phyloP scores from a whole-genome alignment of 768 basidiomycete genomes.

The Boletus edulis region DNA sequence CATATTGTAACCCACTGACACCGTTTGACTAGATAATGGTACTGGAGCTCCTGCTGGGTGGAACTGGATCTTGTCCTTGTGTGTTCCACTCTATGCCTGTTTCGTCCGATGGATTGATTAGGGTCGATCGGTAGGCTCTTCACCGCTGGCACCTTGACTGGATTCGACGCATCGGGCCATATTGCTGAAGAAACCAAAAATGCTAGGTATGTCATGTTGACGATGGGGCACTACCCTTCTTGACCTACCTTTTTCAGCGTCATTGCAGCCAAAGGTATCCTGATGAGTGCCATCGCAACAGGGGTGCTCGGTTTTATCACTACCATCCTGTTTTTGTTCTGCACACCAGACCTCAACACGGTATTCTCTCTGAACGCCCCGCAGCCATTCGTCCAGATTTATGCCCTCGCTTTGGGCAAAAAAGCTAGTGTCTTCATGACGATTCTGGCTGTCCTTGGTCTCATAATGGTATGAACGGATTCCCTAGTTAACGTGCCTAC shows the following conservation, averaged over 20 bases:
- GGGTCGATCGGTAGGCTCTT: slow-evolving; percentile 69
- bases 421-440: slow-evolving; percentile 87
- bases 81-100: slow-evolving; percentile 18
- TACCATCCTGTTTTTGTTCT: slow-evolving; percentile 80
- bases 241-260: slow-evolving; percentile 42
- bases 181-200: slow-evolving; percentile 89
- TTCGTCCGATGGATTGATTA: background rate
- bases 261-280: slow-evolving; percentile 78
- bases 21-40: slow-evolving; percentile 64
- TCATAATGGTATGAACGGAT: slow-evolving; percentile 63
- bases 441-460: slow-evolving; percentile 74
- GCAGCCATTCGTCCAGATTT: slow-evolving; percentile 89
- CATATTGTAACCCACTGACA: background rate
- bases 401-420: slow-evolving; percentile 78
- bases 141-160: slow-evolving; percentile 84
- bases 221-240: background rate
- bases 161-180: slow-evolving; percentile 88
- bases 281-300: slow-evolving; percentile 74
- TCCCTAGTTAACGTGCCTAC: background rate
- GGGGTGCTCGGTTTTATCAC: slow-evolving; percentile 78
- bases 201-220: slow-evolving; percentile 45
- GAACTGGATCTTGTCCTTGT: slow-evolving; percentile 94
- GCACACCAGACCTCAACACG: slow-evolving; percentile 73
- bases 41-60: slow-evolving; percentile 83
- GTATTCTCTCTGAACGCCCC: slow-evolving; percentile 78